phyloP scores from a whole-genome alignment of 2,329 filamentous ascomycete species.

The Albifimbria verrucaria region DNA sequence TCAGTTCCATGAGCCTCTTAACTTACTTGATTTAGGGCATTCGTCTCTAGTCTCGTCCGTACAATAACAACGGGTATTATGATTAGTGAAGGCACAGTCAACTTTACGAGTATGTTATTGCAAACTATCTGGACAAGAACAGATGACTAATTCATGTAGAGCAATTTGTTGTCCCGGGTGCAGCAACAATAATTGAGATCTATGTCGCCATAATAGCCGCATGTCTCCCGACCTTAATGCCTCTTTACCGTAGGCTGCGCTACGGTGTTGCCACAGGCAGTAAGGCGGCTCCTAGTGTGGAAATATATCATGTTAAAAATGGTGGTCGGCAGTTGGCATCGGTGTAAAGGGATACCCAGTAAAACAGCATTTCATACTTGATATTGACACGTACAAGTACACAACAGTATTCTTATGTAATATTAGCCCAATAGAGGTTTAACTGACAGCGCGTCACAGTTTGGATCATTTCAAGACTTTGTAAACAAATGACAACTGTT shows the following conservation, averaged over 20 bases:
- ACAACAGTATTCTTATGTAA: too few species aligned
- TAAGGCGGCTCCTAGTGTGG: too few species aligned
- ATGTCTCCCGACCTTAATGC: background rate
- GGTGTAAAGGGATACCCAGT: too few species aligned
- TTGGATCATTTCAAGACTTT: too few species aligned
- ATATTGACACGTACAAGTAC: too few species aligned
- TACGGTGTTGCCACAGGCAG: background rate
- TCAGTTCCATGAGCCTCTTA: too few species aligned
- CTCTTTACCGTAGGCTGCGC: background rate
- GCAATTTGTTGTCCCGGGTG: background rate
- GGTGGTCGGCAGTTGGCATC: too few species aligned
- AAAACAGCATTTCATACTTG: too few species aligned
- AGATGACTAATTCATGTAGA: background rate
- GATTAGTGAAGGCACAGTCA: background rate
- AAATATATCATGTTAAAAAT: too few species aligned
- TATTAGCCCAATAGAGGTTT: too few species aligned
- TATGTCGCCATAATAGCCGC: background rate
- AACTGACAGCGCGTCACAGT: too few species aligned
- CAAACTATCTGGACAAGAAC: background rate
- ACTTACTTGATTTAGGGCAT: background rate
- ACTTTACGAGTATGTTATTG: background rate
- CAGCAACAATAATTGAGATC: background rate
- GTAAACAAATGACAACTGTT: too few species aligned
- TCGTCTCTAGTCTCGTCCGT: background rate
- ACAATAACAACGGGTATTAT: background rate